A percentile compares a stretch with the other conserved stretches of the same genome.
Evolutionary conservation across 371 early-diverging fungal species (phyloP).

Genomic region (Syncephalis plumigaleata): DNA sequence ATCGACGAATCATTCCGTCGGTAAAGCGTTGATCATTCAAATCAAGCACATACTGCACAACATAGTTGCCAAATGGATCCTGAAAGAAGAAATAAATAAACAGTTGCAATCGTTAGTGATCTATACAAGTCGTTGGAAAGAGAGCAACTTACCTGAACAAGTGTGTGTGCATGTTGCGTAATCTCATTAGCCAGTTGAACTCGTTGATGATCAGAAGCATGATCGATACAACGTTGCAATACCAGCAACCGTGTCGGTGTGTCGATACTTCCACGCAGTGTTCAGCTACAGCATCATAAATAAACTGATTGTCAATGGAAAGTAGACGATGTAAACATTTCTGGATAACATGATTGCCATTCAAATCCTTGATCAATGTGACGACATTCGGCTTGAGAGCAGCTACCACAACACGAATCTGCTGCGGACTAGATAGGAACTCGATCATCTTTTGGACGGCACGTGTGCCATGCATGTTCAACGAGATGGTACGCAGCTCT

Average conservation of each 20-base stretch:
- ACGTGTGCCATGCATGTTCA: constrained; percentile 95
- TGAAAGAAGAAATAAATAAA: constrained; percentile 9
- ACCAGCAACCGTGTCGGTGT: constrained; percentile 98
- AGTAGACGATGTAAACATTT: constrained; percentile 74
- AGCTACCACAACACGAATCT: constrained; percentile 44
- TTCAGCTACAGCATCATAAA: constrained; percentile 74
- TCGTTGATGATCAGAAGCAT: constrained; percentile 51
- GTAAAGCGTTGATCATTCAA: constrained; percentile 42
- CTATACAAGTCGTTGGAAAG: no score
- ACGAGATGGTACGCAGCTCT: constrained; percentile 55
- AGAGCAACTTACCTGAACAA: not conserved
- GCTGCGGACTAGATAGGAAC: constrained; percentile 36
- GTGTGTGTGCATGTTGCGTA: constrained; percentile 11
- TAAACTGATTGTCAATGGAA: constrained; percentile 58
- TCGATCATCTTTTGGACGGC: constrained; percentile 94
- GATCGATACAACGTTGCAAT: constrained; percentile 89
- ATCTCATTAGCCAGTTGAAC: constrained; percentile 60
- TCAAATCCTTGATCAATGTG: constrained; percentile 81
- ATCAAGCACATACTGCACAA: constrained; percentile 92
- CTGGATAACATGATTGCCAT: constrained; percentile 98
- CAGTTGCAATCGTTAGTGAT: not conserved
- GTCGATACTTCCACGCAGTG: constrained; percentile 78
- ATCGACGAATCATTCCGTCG: constrained; percentile 50
- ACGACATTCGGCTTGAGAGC: constrained; percentile 67
- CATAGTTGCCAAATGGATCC: constrained; percentile 97